These are phyloP conservation scores for Rhizopogon sp. DNA, from an alignment of 768 basidiomycete species.

Conservation along the genomic window DNA sequence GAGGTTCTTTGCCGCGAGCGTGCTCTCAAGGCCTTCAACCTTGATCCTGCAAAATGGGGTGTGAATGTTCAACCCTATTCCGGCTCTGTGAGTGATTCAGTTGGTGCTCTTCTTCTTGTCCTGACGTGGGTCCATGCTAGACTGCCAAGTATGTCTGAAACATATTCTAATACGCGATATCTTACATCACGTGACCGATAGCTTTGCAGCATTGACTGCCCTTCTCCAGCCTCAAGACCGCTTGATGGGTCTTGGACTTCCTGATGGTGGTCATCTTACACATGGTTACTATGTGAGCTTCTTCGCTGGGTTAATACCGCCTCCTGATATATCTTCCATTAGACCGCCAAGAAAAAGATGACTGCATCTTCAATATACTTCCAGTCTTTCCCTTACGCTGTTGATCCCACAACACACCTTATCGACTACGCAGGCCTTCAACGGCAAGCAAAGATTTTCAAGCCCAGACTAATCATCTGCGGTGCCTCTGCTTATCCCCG, in stretches of 20 bases:
- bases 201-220: conserved; percentile 95
- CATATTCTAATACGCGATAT: not conserved
- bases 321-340: conserved; percentile 6
- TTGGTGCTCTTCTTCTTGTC: conserved; percentile 11
- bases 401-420: conserved; percentile 77
- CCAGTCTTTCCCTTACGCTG: conserved; percentile 93
- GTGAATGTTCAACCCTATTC: conserved; percentile 99
- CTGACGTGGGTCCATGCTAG: conserved; percentile 28
- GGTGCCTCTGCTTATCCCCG: conserved; percentile 98
- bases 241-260: conserved; percentile 97
- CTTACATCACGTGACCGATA: conserved; percentile 26
- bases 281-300: conserved; percentile 89
- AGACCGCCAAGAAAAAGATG: conserved; percentile 99
- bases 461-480: conserved; percentile 92
- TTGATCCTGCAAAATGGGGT: conserved; percentile 91
- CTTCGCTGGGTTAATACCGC: not conserved
- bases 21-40: conserved; percentile 93
- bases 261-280: conserved; percentile 95
- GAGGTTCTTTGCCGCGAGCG: conserved; percentile 93
- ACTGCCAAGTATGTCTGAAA: conserved; percentile 74
- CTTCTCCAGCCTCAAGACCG: conserved; percentile 96
- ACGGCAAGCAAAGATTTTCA: conserved; percentile 89
- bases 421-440: conserved; percentile 84
- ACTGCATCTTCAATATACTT: conserved; percentile 99
- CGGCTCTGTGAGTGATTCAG: conserved; percentile 58